A percentile compares a stretch with the other conserved stretches of the same genome.
Evolutionary conservation across 148 eudicot species (phyloP).

Genomic region (Dianthus caryophyllus): DNA sequence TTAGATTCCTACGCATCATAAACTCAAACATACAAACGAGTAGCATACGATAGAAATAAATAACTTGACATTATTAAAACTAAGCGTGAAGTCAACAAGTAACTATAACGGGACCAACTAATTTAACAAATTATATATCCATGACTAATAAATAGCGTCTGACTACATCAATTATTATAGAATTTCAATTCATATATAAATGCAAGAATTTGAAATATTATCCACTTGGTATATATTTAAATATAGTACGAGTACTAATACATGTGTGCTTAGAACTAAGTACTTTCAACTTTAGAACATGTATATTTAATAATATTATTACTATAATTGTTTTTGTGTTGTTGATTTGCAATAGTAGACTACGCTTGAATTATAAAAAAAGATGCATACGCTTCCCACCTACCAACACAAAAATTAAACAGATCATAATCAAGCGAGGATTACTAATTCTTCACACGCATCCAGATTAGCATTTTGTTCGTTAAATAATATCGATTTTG

Average conservation of each 20-base stretch:
- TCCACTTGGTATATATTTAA: not conserved
- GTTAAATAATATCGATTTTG: not conserved
- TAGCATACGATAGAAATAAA: too few species aligned
- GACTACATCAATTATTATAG: not conserved
- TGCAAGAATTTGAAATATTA: slow-evolving; percentile 7
- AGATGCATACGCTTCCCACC: not conserved
- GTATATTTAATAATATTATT: too few species aligned
- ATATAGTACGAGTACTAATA: too few species aligned
- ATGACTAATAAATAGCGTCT: not conserved
- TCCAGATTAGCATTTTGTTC: not conserved
- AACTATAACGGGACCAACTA: too few species aligned
- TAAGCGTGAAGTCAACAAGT: too few species aligned
- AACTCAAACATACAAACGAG: too few species aligned
- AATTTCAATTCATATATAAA: not conserved
- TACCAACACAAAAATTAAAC: not conserved
- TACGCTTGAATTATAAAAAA: not conserved
- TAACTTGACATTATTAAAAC: too few species aligned
- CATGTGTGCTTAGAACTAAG: not conserved
- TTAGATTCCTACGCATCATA: too few species aligned
- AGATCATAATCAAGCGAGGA: not conserved
- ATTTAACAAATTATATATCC: not conserved
- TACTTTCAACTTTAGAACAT: slow-evolving; percentile 1
- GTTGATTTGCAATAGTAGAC: not conserved
- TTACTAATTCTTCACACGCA: slow-evolving; percentile 17
- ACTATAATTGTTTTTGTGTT: not conserved